Conservation (phyloP, 2,329 filamentous ascomycete genomes). For the Colletotrichum liaoningense region DNA sequence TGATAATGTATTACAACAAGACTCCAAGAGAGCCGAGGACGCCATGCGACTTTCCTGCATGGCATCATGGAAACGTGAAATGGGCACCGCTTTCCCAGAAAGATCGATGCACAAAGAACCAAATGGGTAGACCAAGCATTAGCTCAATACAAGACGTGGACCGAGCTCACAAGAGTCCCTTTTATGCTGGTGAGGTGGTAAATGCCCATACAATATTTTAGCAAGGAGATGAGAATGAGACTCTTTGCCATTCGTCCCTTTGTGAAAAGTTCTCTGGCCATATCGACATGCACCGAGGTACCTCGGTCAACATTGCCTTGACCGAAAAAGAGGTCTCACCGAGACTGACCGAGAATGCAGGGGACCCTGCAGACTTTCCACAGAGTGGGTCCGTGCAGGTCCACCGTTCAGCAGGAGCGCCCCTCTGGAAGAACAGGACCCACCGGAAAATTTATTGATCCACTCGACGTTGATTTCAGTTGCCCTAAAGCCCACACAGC, state of each 20-base stretch:
- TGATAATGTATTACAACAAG: slow-evolving; percentile 35
- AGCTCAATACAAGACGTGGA: slow-evolving; percentile 2
- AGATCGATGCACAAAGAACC: neutral
- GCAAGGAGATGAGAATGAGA: neutral
- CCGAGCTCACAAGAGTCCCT: neutral
- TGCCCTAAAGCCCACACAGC: slow-evolving; percentile 22
- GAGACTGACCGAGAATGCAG: neutral
- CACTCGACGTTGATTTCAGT: neutral
- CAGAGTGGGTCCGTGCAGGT: neutral
- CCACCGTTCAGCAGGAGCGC: neutral
- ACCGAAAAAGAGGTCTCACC: neutral
- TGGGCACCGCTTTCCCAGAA: neutral
- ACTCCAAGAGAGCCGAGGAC: neutral
- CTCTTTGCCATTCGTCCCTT: neutral
- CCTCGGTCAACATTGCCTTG: neutral
- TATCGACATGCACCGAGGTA: neutral
- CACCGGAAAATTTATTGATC: neutral
- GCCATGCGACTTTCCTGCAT: neutral
- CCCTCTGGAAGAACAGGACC: neutral
- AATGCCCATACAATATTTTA: neutral
- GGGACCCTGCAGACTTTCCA: slow-evolving; percentile 1
- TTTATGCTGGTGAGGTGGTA: neutral
- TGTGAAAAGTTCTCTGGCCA: neutral
- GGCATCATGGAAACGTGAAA: slow-evolving; percentile 3
- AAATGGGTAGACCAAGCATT: slow-evolving; percentile 5